A percentile compares a stretch with the other conserved stretches of the same genome.
These are phyloP conservation scores for Ophiostoma himal-ulmi DNA, from an alignment of 2,329 filamentous ascomycete species.

Conservation along the genomic window DNA sequence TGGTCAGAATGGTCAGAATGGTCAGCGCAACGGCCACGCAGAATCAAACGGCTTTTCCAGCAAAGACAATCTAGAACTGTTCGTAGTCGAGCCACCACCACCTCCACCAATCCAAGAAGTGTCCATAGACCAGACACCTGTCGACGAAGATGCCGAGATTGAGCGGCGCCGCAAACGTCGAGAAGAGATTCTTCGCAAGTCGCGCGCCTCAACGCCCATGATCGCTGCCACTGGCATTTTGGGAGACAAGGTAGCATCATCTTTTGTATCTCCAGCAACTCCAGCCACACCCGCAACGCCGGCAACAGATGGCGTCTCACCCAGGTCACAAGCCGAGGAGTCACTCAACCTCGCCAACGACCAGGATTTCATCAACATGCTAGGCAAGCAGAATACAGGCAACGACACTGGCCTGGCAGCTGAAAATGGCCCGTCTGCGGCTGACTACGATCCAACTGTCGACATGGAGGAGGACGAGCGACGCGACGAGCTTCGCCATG, in stretches of 20 bases:
- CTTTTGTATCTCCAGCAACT: constrained; percentile 34
- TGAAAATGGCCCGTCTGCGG: constrained; percentile 77
- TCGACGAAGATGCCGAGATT: constrained; percentile 77
- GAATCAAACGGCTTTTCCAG: neutral
- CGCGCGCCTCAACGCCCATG: constrained; percentile 66
- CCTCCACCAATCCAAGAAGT: constrained; percentile 33
- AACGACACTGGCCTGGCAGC: constrained; percentile 30
- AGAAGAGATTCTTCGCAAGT: constrained; percentile 79
- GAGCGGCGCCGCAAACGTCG: constrained; percentile 78
- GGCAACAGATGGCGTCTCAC: constrained; percentile 26
- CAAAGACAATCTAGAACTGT: neutral
- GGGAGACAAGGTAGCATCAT: neutral
- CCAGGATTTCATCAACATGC: constrained; percentile 59
- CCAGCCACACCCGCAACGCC: constrained; percentile 30
- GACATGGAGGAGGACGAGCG: constrained; percentile 82
- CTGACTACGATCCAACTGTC: constrained; percentile 82
- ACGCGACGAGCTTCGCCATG: constrained; percentile 60
- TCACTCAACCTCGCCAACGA: constrained; percentile 61
- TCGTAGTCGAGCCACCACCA: neutral
- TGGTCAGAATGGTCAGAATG: neutral
- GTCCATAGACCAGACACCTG: constrained; percentile 50
- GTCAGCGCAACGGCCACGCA: neutral
- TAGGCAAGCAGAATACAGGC: constrained; percentile 38
- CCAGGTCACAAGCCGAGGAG: constrained; percentile 42
- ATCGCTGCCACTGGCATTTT: constrained; percentile 38